Evolutionary conservation across 1,284 basidiomycete genomes (phyloP).

Genomic region (Naganishia sp.): DNA sequence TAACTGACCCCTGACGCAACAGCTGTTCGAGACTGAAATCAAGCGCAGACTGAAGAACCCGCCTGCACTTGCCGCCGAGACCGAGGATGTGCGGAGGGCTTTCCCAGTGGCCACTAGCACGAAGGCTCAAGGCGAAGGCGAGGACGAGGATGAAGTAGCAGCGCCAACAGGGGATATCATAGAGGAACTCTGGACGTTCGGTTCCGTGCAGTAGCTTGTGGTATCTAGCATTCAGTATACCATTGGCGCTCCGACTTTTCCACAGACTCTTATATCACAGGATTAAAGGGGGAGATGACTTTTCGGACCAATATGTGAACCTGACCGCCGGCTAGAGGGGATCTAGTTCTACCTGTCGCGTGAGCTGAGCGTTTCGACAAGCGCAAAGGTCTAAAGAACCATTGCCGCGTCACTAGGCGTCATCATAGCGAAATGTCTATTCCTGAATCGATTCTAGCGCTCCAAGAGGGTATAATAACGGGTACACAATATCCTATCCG

Average conservation of each 20-base stretch:
- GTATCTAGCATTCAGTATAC: background rate
- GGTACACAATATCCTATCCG: background rate
- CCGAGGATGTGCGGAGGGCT: slow-evolving; percentile 36
- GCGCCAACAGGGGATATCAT: slow-evolving; percentile 32
- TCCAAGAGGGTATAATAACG: background rate
- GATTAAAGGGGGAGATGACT: too few species aligned
- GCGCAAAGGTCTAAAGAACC: background rate
- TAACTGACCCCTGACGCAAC: slow-evolving; percentile 16
- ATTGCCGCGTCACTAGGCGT: background rate
- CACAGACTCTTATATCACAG: background rate
- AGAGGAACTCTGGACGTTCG: slow-evolving; percentile 34
- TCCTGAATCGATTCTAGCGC: background rate
- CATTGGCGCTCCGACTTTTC: background rate
- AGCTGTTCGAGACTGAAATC: slow-evolving; percentile 86
- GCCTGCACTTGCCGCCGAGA: slow-evolving; percentile 60
- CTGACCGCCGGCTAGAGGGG: too few species aligned
- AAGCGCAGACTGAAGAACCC: slow-evolving; percentile 77
- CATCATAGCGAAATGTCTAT: background rate
- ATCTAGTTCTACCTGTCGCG: too few species aligned
- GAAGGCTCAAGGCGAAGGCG: background rate
- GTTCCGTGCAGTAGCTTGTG: background rate
- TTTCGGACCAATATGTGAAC: too few species aligned
- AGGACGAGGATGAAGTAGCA: slow-evolving; percentile 15
- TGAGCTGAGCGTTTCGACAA: too few species aligned
- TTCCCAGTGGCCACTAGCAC: background rate